Percentiles rank a stretch among this genome's conserved stretches.
Conservation (phyloP, 768 basidiomycete species). For the Russula lepida region DNA sequence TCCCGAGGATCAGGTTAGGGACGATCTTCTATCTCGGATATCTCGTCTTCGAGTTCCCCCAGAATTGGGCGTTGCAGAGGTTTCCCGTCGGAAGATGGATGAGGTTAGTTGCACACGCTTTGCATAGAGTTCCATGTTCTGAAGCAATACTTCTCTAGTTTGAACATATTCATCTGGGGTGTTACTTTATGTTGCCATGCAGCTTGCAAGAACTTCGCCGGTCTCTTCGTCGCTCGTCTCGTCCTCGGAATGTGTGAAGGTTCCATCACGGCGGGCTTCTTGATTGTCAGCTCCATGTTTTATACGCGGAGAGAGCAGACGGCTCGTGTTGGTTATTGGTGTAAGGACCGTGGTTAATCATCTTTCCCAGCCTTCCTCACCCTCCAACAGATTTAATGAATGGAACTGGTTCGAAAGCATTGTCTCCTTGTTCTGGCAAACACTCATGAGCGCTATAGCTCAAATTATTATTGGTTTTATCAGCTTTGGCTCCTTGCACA, state of each 20-base stretch:
- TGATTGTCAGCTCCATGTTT: slow-evolving; percentile 74
- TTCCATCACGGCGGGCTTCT: slow-evolving; percentile 62
- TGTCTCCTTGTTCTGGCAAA: neutral
- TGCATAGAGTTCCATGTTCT: neutral
- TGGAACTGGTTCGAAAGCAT: slow-evolving; percentile 43
- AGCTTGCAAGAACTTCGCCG: slow-evolving; percentile 62
- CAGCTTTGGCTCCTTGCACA: slow-evolving; percentile 59
- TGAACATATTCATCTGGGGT: slow-evolving; percentile 63
- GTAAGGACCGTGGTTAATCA: slow-evolving; percentile 35
- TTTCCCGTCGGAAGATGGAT: slow-evolving; percentile 79
- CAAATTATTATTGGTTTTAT: slow-evolving; percentile 67
- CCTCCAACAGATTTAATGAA: slow-evolving; percentile 57
- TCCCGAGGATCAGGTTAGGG: slow-evolving; percentile 45
- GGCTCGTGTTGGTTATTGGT: slow-evolving; percentile 68
- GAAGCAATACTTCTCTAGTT: slow-evolving; percentile 28
- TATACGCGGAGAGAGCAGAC: slow-evolving; percentile 68
- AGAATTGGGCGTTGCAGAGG: slow-evolving; percentile 60
- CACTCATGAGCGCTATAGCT: slow-evolving; percentile 32
- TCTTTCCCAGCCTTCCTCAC: neutral
- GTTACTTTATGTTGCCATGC: slow-evolving; percentile 55
- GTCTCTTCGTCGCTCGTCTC: slow-evolving; percentile 52
- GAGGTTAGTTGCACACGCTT: slow-evolving; percentile 38
- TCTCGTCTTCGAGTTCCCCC: slow-evolving; percentile 64
- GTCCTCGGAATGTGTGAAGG: slow-evolving; percentile 70
- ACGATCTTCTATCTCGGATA: slow-evolving; percentile 70